These are phyloP conservation scores for Fusarium sp. DNA, from an alignment of 2,329 filamentous ascomycete species.

Conservation along the genomic window DNA sequence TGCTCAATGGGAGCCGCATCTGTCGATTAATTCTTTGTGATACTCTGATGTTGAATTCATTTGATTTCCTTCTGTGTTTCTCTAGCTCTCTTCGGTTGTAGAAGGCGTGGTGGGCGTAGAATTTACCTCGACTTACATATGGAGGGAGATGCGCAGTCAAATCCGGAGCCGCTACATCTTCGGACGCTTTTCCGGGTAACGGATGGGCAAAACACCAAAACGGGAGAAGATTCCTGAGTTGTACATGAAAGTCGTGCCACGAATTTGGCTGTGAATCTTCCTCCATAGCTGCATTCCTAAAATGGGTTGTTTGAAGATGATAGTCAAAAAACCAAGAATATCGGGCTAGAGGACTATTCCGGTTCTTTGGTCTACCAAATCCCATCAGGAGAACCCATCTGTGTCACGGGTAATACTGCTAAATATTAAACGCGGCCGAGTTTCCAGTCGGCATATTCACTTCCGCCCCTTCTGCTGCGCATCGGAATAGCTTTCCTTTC, in stretches of 20 bases:
- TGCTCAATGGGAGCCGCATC: background rate
- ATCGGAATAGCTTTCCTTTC: slow-evolving; percentile 20
- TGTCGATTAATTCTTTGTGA: background rate
- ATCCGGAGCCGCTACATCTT: background rate
- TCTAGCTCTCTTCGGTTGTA: background rate
- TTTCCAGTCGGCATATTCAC: background rate
- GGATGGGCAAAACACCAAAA: background rate
- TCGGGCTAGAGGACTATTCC: background rate
- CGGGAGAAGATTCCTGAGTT: background rate
- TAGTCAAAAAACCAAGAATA: background rate
- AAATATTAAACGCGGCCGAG: background rate
- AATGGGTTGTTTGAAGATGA: background rate
- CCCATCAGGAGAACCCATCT: background rate
- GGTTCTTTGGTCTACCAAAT: background rate
- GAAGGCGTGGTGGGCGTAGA: background rate
- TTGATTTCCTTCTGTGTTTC: background rate
- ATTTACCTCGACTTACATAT: background rate
- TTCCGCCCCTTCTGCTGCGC: background rate
- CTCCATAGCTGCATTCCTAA: too few relatives aligned
- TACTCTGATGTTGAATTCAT: background rate
- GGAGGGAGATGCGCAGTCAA: background rate
- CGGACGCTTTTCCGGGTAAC: background rate
- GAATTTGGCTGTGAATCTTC: background rate
- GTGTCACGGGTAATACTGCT: background rate
- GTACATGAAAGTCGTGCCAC: background rate